Percentiles rank a stretch among this genome's conserved stretches.
Conservation (phyloP, 106 monocot species). For the Platanthera guangdongensis region DNA sequence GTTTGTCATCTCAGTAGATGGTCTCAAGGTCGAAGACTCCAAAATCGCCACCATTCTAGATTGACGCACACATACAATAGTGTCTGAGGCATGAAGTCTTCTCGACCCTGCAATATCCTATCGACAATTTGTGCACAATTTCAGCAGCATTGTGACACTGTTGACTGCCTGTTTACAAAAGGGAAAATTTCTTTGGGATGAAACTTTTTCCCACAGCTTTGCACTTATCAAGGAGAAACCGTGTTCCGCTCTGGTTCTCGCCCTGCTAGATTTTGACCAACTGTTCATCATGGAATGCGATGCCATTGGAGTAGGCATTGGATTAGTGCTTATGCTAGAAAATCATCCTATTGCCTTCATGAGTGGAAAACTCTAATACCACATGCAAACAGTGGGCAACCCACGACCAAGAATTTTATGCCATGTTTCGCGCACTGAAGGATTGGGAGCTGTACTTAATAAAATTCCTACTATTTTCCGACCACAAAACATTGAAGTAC, state of each 20-base stretch:
- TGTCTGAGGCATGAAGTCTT: slow-evolving; percentile 2
- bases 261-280: not conserved
- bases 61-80: not conserved
- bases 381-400: not conserved
- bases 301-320: not conserved
- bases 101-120: slow-evolving; percentile 4
- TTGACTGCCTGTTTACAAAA: not conserved
- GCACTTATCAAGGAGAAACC: not conserved
- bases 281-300: not conserved
- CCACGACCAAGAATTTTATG: not conserved
- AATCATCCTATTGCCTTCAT: too few species aligned
- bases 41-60: slow-evolving; percentile 1
- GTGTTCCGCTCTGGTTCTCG: not conserved
- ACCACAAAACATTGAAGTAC: not conserved
- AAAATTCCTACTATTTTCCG: not conserved
- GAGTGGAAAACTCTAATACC: not conserved
- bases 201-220: not conserved
- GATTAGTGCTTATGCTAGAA: not conserved
- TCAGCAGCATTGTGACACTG: not conserved
- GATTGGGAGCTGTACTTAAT: not conserved
- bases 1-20: not conserved
- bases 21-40: not conserved
- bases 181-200: not conserved
- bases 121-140: too few species aligned
- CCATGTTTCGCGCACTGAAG: not conserved